Evolutionary conservation across 176 grass and related monocot species (phyloP).

Genomic region (Neostapfia colusana): DNA sequence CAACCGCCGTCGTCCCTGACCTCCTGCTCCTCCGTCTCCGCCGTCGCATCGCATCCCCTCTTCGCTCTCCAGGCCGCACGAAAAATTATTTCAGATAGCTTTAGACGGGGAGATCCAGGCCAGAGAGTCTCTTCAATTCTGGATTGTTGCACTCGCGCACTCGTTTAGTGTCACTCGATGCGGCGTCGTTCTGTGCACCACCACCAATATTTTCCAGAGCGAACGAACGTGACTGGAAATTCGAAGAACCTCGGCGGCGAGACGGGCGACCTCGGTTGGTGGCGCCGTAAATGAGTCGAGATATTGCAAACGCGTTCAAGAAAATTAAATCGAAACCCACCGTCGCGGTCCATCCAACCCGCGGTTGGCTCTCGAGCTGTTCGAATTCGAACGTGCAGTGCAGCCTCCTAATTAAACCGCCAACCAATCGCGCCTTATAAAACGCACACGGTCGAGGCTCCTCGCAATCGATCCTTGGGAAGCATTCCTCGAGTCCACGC

Average conservation of each 20-base stretch:
- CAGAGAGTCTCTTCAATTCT: too few relatives aligned
- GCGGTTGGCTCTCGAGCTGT: constrained; percentile 4
- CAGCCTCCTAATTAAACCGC: background rate
- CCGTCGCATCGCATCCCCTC: background rate
- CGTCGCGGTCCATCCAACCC: background rate
- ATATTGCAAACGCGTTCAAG: background rate
- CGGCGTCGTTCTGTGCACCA: too few relatives aligned
- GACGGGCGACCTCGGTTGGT: background rate
- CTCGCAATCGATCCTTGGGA: too few relatives aligned
- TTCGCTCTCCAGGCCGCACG: background rate
- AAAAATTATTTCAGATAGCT: too few relatives aligned
- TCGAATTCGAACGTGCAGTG: background rate
- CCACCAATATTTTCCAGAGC: background rate
- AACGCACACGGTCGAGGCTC: too few relatives aligned
- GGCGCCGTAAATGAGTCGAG: constrained; percentile 21
- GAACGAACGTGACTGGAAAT: constrained; percentile 23
- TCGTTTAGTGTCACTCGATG: too few relatives aligned
- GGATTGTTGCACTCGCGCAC: background rate
- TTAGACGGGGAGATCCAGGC: too few relatives aligned
- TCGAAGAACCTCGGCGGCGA: background rate
- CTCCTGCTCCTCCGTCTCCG: background rate
- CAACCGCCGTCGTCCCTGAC: background rate
- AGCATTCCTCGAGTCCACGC: background rate
- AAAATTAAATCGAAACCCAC: constrained; percentile 35
- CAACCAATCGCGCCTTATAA: background rate